phyloP scores from a whole-genome alignment of 257 asterid genomes.

The Przewalskia tangutica region DNA sequence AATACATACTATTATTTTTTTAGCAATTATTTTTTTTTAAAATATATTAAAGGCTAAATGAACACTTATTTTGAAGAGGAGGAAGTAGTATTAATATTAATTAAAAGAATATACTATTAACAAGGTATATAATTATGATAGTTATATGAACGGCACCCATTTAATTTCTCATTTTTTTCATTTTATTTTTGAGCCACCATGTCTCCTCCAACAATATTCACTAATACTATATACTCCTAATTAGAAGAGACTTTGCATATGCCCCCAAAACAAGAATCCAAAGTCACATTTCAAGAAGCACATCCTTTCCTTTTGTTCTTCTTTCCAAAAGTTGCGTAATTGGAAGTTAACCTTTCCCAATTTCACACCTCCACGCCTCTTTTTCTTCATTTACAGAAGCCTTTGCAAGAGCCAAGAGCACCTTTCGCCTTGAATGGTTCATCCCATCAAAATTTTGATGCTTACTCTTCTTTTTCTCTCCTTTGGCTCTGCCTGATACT shows the following conservation, averaged over 20 bases:
- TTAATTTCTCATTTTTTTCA: too few relatives aligned
- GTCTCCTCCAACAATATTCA: too few relatives aligned
- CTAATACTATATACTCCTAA: too few relatives aligned
- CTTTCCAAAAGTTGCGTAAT: background rate
- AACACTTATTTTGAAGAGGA: too few relatives aligned
- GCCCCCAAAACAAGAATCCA: background rate
- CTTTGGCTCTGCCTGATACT: conserved; percentile 10
- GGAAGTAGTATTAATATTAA: too few relatives aligned
- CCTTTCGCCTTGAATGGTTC: background rate
- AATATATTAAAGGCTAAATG: too few relatives aligned
- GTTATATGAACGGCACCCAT: too few relatives aligned
- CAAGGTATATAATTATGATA: too few relatives aligned
- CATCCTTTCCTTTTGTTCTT: background rate
- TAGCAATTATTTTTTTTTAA: too few relatives aligned
- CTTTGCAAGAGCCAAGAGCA: background rate
- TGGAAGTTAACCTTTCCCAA: background rate
- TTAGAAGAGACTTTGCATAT: background rate
- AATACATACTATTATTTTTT: too few relatives aligned
- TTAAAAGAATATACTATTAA: too few relatives aligned
- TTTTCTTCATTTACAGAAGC: background rate
- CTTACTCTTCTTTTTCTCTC: background rate
- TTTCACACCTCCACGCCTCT: background rate
- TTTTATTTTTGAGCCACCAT: too few relatives aligned
- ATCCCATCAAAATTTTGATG: background rate
- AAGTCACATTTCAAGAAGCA: background rate